Evolutionary conservation across 2,329 filamentous ascomycete species (phyloP).

Genomic region (Uncinocarpus reesii): DNA sequence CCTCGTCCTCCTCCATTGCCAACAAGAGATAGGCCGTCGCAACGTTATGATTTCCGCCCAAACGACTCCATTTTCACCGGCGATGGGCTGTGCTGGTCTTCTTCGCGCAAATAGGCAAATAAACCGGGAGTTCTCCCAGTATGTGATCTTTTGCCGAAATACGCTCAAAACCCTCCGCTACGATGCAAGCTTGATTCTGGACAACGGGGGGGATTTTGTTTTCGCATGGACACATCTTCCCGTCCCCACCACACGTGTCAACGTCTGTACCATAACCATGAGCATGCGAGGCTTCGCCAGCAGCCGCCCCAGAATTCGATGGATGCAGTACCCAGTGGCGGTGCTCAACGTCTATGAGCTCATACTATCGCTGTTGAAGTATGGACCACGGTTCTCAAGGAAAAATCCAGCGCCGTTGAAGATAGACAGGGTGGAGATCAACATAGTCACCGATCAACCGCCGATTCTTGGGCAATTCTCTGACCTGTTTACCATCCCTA

Average conservation of each 20-base stretch:
- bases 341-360: not conserved
- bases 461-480: not conserved
- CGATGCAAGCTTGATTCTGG: not conserved
- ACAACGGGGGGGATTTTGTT: not conserved
- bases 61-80: not conserved
- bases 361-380: not conserved
- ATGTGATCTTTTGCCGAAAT: not conserved
- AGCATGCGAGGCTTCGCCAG: not conserved
- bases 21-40: too few relatives aligned
- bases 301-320: not conserved
- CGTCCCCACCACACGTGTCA: not conserved
- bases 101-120: not conserved
- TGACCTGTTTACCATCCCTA: too few relatives aligned
- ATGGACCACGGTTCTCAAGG: not conserved
- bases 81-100: not conserved
- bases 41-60: too few relatives aligned
- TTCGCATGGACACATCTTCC: not conserved
- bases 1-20: too few relatives aligned
- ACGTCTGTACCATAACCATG: not conserved
- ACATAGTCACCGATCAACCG: not conserved
- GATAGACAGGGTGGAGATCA: not conserved
- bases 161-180: not conserved
- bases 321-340: not conserved
- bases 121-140: not conserved
- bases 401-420: not conserved